Evolutionary conservation across 2,329 filamentous ascomycete genomes (phyloP).

Genomic region (Zymoseptoria brevis): DNA sequence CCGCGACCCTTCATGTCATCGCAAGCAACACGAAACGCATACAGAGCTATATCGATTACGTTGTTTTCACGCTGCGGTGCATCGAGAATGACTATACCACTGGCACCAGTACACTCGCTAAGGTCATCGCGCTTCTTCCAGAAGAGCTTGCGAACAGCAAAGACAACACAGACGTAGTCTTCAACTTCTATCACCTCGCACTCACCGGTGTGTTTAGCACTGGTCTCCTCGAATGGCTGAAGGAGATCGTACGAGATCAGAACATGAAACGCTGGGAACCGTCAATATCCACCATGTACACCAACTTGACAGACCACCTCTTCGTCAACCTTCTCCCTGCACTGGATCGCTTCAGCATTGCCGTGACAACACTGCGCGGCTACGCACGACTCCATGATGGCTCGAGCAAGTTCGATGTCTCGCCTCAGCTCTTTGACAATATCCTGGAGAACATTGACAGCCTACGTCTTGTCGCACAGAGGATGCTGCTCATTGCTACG

Average conservation of each 20-base stretch:
- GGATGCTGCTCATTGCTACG: conserved; percentile 60
- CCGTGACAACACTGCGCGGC: conserved; percentile 74
- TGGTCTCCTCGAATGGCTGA: conserved; percentile 73
- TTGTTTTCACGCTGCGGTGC: conserved; percentile 70
- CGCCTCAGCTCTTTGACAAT: conserved; percentile 31
- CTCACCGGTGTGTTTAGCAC: conserved; percentile 73
- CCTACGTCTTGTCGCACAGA: conserved; percentile 67
- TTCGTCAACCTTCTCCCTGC: conserved; percentile 87
- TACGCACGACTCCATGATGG: conserved; percentile 74
- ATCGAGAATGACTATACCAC: conserved; percentile 78
- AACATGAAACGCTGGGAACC: conserved; percentile 89
- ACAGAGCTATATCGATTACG: conserved; percentile 78
- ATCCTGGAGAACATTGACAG: conserved; percentile 63
- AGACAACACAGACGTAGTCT: conserved; percentile 48
- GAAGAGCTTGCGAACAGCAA: conserved; percentile 63
- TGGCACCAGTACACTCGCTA: conserved; percentile 56
- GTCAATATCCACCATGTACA: conserved; percentile 67
- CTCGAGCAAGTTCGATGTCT: conserved; percentile 49
- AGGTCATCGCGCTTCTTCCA: conserved; percentile 43
- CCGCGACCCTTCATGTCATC: conserved; percentile 68
- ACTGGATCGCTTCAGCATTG: conserved; percentile 71
- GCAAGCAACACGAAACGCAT: conserved; percentile 77
- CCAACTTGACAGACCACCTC: conserved; percentile 65
- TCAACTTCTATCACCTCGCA: conserved; percentile 74
- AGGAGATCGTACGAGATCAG: conserved; percentile 24